Conservation (phyloP, 352 stramenopile genomes). For the Pythium brachiatum region DNA sequence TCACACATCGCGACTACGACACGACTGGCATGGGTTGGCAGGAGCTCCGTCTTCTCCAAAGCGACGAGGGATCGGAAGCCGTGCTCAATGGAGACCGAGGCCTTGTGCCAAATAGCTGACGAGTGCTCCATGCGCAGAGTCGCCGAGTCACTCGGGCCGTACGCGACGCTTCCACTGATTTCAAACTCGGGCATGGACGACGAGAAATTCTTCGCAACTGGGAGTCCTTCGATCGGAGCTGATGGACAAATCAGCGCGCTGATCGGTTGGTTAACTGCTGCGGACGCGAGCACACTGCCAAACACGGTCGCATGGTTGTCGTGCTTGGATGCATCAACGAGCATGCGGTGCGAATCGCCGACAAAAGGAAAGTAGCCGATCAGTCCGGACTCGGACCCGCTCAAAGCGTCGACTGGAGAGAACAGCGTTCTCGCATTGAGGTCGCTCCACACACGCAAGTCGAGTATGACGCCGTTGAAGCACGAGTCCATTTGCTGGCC, state of each 20-base stretch:
- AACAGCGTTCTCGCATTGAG: slow-evolving; percentile 9
- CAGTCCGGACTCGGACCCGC: slow-evolving; percentile 44
- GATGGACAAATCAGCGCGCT: slow-evolving; percentile 8
- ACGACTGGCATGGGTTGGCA: slow-evolving; percentile 7
- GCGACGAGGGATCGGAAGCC: slow-evolving; percentile 56
- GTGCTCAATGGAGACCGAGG: slow-evolving; percentile 30
- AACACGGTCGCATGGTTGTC: slow-evolving; percentile 75
- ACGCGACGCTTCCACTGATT: slow-evolving; percentile 17
- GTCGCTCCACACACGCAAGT: slow-evolving; percentile 62
- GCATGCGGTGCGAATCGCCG: slow-evolving; percentile 50
- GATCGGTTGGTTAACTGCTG: neutral
- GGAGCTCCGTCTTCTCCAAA: slow-evolving; percentile 22
- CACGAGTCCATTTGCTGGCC: slow-evolving; percentile 27
- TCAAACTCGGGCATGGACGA: slow-evolving; percentile 23
- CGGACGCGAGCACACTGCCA: slow-evolving; percentile 12
- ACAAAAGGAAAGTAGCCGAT: slow-evolving; percentile 78
- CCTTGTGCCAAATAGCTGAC: slow-evolving; percentile 42
- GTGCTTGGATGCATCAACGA: slow-evolving; percentile 66
- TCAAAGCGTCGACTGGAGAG: slow-evolving; percentile 24
- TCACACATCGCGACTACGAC: slow-evolving; percentile 65
- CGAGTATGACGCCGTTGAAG: slow-evolving; percentile 65
- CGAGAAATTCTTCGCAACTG: slow-evolving; percentile 21
- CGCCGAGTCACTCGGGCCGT: slow-evolving; percentile 21
- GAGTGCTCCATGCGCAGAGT: slow-evolving; percentile 23
- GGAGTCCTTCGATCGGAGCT: slow-evolving; percentile 7